Evolutionary conservation across 2,329 filamentous ascomycete genomes (phyloP).

Genomic region (Bimuria novae-zelandiae): DNA sequence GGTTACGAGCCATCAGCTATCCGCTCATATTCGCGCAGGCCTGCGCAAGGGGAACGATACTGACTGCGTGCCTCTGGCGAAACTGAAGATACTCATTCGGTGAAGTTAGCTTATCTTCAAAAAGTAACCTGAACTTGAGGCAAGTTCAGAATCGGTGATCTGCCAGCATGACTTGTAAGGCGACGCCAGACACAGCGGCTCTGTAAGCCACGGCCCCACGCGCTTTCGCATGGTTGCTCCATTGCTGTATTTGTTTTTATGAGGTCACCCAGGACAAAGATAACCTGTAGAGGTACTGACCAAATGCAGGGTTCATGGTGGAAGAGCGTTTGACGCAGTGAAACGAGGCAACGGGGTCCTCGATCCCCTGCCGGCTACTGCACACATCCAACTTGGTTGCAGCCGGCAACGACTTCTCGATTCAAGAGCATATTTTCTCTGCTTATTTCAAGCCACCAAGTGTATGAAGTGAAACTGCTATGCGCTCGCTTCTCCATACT

Average conservation of each 20-base stretch:
- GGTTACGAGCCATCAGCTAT: constrained; percentile 5
- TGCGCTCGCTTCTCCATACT: constrained; percentile 32
- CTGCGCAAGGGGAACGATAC: constrained; percentile 7
- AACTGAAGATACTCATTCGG: not conserved
- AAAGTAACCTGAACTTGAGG: not conserved
- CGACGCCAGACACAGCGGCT: not conserved
- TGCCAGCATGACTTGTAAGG: not conserved
- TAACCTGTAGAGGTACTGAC: constrained; percentile 15
- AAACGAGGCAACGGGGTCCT: constrained; percentile 38
- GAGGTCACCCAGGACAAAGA: constrained; percentile 19
- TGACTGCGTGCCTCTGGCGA: constrained; percentile 13
- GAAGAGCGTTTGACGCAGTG: constrained; percentile 41
- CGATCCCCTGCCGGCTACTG: constrained; percentile 33
- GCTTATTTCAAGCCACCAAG: constrained; percentile 29
- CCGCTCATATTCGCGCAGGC: not conserved
- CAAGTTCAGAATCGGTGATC: not conserved
- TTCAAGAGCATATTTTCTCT: constrained; percentile 24
- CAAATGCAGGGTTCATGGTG: constrained; percentile 35
- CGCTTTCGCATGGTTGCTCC: constrained; percentile 13
- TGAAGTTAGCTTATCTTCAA: not conserved
- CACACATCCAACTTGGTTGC: constrained; percentile 23
- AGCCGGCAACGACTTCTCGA: constrained; percentile 22
- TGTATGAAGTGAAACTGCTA: constrained; percentile 31
- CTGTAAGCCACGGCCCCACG: not conserved
- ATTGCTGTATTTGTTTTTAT: constrained; percentile 24